A percentile compares a stretch with the other conserved stretches of the same genome.
Conservation (phyloP, 1,284 basidiomycete genomes). For the Sanghuangporus weigelae region DNA sequence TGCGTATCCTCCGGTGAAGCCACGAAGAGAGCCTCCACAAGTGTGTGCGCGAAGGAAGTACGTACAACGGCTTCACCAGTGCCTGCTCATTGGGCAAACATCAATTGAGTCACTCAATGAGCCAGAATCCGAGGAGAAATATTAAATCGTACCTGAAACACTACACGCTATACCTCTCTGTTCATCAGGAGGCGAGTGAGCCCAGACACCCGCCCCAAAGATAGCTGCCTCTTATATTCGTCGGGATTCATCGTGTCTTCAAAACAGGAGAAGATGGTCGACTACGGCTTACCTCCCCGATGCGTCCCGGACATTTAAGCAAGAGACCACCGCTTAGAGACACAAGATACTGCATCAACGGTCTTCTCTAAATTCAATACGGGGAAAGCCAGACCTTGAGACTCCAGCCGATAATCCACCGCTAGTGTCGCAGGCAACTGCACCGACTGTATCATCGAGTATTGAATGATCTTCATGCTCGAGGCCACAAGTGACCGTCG, state of each 20-base stretch:
- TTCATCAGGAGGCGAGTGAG: conserved; percentile 25
- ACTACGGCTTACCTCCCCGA: conserved; percentile 63
- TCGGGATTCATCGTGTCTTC: conserved; percentile 24
- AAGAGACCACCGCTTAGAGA: conserved; percentile 60
- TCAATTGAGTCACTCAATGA: too few relatives aligned
- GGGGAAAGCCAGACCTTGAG: conserved; percentile 47
- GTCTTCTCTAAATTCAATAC: neutral
- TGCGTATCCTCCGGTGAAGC: conserved; percentile 27
- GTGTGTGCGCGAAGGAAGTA: conserved; percentile 29
- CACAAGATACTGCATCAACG: conserved; percentile 6
- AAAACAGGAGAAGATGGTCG: conserved; percentile 43
- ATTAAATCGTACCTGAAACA: conserved; percentile 71
- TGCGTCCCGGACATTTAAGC: conserved; percentile 61
- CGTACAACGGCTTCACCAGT: conserved; percentile 40
- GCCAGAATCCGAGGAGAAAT: too few relatives aligned
- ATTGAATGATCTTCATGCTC: conserved; percentile 3
- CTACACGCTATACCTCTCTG: conserved; percentile 50
- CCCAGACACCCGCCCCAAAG: conserved; percentile 57
- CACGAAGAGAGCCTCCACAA: conserved; percentile 26
- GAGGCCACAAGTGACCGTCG: neutral
- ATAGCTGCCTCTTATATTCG: conserved; percentile 27
- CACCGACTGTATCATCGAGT: conserved; percentile 71
- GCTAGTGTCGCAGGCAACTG: conserved; percentile 44
- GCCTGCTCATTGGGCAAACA: too few relatives aligned
- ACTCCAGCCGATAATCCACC: conserved; percentile 61